Evolutionary conservation across 2,329 filamentous ascomycete genomes (phyloP).

Genomic region (Grosmannia clavigera): DNA sequence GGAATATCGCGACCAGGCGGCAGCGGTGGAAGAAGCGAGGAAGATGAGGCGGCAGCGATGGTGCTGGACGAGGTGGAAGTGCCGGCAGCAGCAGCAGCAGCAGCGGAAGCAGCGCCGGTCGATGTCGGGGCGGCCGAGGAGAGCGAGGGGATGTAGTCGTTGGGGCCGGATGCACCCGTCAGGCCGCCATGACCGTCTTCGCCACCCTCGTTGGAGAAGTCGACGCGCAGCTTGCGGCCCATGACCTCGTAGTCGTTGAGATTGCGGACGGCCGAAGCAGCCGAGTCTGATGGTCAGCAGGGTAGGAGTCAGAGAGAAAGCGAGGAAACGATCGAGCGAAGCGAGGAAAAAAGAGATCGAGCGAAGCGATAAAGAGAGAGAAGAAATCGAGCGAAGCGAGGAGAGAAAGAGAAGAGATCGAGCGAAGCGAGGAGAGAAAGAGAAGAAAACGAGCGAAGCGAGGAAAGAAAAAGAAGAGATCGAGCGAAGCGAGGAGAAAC

Average conservation of each 20-base stretch:
- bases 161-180: no score
- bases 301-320: background rate
- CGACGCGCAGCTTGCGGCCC: conserved; percentile 85
- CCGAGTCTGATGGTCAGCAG: conserved; percentile 44
- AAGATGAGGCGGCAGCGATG: background rate
- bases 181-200: conserved; percentile 45
- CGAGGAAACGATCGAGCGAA: no score
- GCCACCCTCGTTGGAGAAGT: conserved; percentile 88
- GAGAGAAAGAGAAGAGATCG: background rate
- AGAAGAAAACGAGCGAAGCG: no score
- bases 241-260: conserved; percentile 92
- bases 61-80: background rate
- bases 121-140: background rate
- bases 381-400: no score
- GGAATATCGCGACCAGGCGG: conserved; percentile 77
- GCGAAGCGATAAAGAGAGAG: no score
- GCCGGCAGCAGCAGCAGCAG: background rate
- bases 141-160: conserved; percentile 16
- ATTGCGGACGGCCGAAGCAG: conserved; percentile 88
- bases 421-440: background rate
- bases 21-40: conserved; percentile 55
- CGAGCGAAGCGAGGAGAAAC: background rate
- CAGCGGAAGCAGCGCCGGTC: background rate
- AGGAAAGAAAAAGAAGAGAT: no score
- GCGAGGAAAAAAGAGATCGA: no score